Evolutionary conservation across 2,329 filamentous ascomycete genomes (phyloP), one percentile per base, ranked within the genome.

Genomic region (Ascochyta koolunga): DNA sequence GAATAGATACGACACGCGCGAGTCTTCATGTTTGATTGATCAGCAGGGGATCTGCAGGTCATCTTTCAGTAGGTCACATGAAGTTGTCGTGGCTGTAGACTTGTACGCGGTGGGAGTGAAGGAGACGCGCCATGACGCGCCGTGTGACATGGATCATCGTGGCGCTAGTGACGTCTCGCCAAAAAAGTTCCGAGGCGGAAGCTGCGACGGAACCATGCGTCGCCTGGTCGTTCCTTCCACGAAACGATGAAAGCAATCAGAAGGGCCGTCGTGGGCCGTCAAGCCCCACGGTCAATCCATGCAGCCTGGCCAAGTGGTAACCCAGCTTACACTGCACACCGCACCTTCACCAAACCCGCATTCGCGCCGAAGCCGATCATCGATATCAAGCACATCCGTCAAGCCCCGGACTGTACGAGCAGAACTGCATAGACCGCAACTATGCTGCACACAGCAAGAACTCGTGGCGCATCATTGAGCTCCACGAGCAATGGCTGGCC

Each of bases 361-460:
- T 87, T 84, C 46, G 92, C 90, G 13, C 92, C 91, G 10, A 93
- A 91, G 72, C 86, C 90, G 22, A 83, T 83, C 40, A 83, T 96
- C 62, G 89, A 97, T 78, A 83, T 96, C 71, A 93, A 91, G 74
- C 89, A 95, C 77, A 96, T 99, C 73, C 92, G 93, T 53, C 84
- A 91, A 69, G 90, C 96, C 75, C 89, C 15, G 85, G 88, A 13
- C 82, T 96, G 15, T 90, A 97, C 79, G 84, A 89, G 64, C 81
- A 88, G 62, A 98, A 96, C 70, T 96, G 91, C 76, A 73, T 89
- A 55, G 88, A 92, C 62, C 87, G 95, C 64, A 97, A 97, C 74
- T 97, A 97, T 77, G 81, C 73, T 13, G 72, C 76, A 0, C 80
- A 83, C 49, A 76, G 79, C 11, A 75, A 78, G 13, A 78, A 82